phyloP scores from a whole-genome alignment of 2,329 filamentous ascomycete genomes.

The Plenodomus tracheiphilus region DNA sequence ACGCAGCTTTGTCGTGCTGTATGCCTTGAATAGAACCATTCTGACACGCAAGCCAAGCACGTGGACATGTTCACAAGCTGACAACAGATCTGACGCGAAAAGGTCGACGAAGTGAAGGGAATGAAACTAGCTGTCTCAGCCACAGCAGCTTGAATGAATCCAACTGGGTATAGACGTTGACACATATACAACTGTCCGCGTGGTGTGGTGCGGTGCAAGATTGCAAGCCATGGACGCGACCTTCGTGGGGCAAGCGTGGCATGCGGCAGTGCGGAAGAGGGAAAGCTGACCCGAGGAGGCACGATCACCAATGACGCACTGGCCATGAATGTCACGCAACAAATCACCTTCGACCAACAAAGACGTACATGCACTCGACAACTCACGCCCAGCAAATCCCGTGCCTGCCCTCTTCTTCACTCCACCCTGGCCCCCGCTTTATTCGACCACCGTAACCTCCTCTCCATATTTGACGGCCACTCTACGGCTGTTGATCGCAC shows the following conservation, averaged over 20 bases:
- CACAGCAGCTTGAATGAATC: too few relatives aligned
- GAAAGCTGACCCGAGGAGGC: conserved; percentile 12
- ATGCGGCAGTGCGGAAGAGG: conserved; percentile 2
- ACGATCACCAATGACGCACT: conserved; percentile 29
- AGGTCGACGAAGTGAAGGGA: too few relatives aligned
- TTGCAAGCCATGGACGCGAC: conserved; percentile 12
- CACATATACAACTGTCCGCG: not conserved
- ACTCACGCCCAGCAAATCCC: conserved; percentile 19
- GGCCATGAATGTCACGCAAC: conserved; percentile 17
- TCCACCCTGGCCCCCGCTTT: conserved; percentile 1
- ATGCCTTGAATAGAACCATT: too few relatives aligned
- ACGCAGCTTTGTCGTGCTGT: too few relatives aligned
- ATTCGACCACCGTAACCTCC: not conserved
- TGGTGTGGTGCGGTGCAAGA: conserved; percentile 12
- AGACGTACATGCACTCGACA: conserved; percentile 38
- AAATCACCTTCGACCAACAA: conserved; percentile 43
- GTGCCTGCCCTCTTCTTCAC: conserved; percentile 16
- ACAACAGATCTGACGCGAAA: too few relatives aligned
- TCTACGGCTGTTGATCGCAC: not conserved
- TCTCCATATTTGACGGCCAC: not conserved
- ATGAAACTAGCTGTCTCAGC: too few relatives aligned
- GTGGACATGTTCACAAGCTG: too few relatives aligned
- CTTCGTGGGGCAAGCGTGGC: conserved; percentile 18
- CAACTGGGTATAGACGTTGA: too few relatives aligned
- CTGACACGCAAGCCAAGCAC: too few relatives aligned